These are phyloP conservation scores for Escallonia herrerae DNA, from an alignment of 129 eudicot genomes.

Conservation along the genomic window DNA sequence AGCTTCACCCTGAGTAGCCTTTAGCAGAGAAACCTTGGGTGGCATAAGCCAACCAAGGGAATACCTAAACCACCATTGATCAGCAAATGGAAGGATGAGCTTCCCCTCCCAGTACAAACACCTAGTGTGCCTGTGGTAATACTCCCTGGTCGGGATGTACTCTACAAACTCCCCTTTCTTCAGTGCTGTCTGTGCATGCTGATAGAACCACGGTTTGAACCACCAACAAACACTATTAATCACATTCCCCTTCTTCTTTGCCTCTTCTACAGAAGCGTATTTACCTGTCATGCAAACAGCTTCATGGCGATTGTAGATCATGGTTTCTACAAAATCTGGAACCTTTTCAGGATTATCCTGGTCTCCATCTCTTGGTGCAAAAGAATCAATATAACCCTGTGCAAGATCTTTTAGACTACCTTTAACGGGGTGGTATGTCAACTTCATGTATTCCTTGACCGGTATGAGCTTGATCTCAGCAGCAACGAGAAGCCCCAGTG, in stretches of 20 bases:
- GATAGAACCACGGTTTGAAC: constrained; percentile 95
- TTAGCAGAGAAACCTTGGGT: constrained; percentile 93
- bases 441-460: constrained; percentile 85
- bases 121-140: constrained; percentile 95
- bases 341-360: constrained; percentile 70
- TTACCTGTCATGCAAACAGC: constrained; percentile 72
- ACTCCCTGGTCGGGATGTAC: constrained; percentile 90
- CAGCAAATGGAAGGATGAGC: constrained; percentile 93
- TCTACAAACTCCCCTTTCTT: constrained; percentile 90
- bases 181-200: constrained; percentile 76
- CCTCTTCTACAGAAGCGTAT: constrained; percentile 73
- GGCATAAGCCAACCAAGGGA: constrained; percentile 95
- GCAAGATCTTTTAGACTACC: constrained; percentile 78
- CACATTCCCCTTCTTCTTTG: constrained; percentile 68
- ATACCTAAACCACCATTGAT: constrained; percentile 88
- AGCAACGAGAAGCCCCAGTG: constrained; percentile 83
- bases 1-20: constrained; percentile 98
- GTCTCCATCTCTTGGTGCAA: constrained; percentile 78
- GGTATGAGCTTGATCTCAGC: constrained; percentile 96
- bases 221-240: constrained; percentile 84
- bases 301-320: constrained; percentile 78
- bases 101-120: constrained; percentile 96
- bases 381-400: constrained; percentile 83
- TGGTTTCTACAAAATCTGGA: constrained; percentile 87
- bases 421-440: constrained; percentile 77